Conservation (phyloP, 1,284 basidiomycete genomes). For the Moesziomyces sp. region DNA sequence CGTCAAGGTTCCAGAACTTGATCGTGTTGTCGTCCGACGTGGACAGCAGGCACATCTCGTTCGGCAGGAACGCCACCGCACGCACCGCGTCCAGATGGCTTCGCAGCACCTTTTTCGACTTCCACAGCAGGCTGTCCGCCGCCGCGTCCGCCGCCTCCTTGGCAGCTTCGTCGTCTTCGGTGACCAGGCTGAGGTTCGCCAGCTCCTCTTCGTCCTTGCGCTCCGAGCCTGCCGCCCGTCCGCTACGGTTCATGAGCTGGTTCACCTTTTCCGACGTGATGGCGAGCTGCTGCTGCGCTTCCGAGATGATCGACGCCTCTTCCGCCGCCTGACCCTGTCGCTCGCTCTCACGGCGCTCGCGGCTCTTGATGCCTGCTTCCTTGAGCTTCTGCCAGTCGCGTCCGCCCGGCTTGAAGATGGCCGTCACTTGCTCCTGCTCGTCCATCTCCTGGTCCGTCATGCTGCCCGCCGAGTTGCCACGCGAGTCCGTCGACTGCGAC, state of each 20-base stretch:
- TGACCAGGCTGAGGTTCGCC: slow-evolving; percentile 50
- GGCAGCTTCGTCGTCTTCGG: slow-evolving; percentile 39
- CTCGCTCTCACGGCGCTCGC: slow-evolving; percentile 50
- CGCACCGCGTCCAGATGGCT: slow-evolving; percentile 94
- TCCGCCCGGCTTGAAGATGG: slow-evolving; percentile 54
- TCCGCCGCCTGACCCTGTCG: slow-evolving; percentile 19
- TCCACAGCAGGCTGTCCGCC: slow-evolving; percentile 61
- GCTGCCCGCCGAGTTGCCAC: slow-evolving; percentile 24
- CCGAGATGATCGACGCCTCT: slow-evolving; percentile 38
- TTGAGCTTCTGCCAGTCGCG: slow-evolving; percentile 60
- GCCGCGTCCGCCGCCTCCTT: slow-evolving; percentile 44
- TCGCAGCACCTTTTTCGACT: slow-evolving; percentile 56
- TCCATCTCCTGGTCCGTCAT: slow-evolving; percentile 43
- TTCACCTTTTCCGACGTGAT: slow-evolving; percentile 56
- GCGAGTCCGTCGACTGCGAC: slow-evolving; percentile 33
- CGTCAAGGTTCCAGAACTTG: slow-evolving; percentile 86
- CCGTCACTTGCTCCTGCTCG: slow-evolving; percentile 56
- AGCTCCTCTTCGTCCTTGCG: slow-evolving; percentile 53
- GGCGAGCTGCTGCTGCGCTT: slow-evolving; percentile 46
- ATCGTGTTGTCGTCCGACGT: slow-evolving; percentile 95
- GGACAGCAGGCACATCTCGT: slow-evolving; percentile 82
- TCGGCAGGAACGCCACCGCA: slow-evolving; percentile 84
- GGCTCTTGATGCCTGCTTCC: slow-evolving; percentile 47
- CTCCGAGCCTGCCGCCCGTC: slow-evolving; percentile 23
- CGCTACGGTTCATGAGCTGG: slow-evolving; percentile 50